phyloP scores from a whole-genome alignment of 106 monocot genomes.

The Vanilla planifolia region DNA sequence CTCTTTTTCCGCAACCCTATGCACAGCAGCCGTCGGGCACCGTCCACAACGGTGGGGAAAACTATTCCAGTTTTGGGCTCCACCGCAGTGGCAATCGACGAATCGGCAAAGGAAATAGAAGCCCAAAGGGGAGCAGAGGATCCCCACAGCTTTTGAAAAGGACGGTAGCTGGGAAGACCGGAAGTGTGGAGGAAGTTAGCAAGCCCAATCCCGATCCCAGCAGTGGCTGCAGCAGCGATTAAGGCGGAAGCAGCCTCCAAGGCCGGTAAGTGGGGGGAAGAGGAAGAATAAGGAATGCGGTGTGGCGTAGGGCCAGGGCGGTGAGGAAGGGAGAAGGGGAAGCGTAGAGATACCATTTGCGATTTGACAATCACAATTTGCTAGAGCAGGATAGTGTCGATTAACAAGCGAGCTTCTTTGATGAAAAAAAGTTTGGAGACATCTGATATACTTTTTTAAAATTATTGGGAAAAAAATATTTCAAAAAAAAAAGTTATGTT shows the following conservation, averaged over 20 bases:
- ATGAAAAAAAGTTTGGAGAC: no score
- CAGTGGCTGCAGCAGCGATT: constrained; percentile 17
- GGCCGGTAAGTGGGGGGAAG: background rate
- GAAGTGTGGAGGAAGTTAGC: constrained; percentile 15
- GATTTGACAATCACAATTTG: no score
- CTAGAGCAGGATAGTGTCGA: no score
- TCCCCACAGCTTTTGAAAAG: background rate
- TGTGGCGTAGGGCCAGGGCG: constrained; percentile 8
- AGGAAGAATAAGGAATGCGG: background rate
- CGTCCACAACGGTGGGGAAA: constrained; percentile 54
- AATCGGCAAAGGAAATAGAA: constrained; percentile 41
- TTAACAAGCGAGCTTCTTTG: no score
- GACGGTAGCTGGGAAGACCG: background rate
- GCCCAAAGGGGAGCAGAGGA: constrained; percentile 38
- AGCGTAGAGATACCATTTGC: constrained; percentile 48
- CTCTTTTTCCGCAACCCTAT: constrained; percentile 61
- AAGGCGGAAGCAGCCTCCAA: constrained; percentile 17
- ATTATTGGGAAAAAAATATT: no score
- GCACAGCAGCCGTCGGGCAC: constrained; percentile 38
- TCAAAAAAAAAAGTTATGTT: no score
- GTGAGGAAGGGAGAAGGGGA: constrained; percentile 36
- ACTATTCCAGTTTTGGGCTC: constrained; percentile 60
- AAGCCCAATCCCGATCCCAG: constrained; percentile 34
- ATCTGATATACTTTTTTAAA: no score
- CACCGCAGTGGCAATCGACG: constrained; percentile 15